phyloP scores from a whole-genome alignment of 371 early-diverging fungal species.

The Parasitella parasitica region DNA sequence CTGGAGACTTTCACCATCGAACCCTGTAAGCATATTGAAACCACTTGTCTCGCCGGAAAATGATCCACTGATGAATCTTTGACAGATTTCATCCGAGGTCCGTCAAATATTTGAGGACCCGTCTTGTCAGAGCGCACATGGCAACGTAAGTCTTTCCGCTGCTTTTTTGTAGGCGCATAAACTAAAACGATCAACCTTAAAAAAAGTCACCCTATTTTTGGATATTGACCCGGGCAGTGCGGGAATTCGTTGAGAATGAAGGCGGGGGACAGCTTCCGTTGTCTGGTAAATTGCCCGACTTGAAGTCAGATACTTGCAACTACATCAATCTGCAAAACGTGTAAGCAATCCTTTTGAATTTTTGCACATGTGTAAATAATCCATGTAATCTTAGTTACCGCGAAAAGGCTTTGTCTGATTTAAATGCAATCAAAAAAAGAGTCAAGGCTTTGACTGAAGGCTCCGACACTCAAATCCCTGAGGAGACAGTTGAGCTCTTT shows the following conservation, averaged over 20 bases:
- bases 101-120: conserved; percentile 54
- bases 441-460: conserved; percentile 52
- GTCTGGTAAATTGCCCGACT: conserved; percentile 89
- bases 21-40: conserved; percentile 25
- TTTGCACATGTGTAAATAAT: too few species aligned
- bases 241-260: conserved; percentile 75
- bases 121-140: conserved; percentile 47
- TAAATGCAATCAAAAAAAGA: conserved; percentile 51
- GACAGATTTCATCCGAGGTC: conserved; percentile 51
- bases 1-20: conserved; percentile 46
- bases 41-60: too few species aligned
- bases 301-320: conserved; percentile 91
- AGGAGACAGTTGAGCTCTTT: conserved; percentile 74
- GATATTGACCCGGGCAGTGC: conserved; percentile 77
- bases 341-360: conserved; percentile 42
- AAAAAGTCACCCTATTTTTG: conserved; percentile 83
- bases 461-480: conserved; percentile 54
- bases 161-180: too few species aligned
- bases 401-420: conserved; percentile 77
- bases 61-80: not conserved
- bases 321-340: conserved; percentile 83
- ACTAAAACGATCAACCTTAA: not conserved
- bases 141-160: conserved; percentile 48
- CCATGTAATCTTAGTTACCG: too few species aligned
- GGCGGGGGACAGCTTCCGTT: conserved; percentile 80